These are phyloP conservation scores for Penicillium coffeae DNA, from an alignment of 495 filamentous ascomycete species.

Conservation along the genomic window DNA sequence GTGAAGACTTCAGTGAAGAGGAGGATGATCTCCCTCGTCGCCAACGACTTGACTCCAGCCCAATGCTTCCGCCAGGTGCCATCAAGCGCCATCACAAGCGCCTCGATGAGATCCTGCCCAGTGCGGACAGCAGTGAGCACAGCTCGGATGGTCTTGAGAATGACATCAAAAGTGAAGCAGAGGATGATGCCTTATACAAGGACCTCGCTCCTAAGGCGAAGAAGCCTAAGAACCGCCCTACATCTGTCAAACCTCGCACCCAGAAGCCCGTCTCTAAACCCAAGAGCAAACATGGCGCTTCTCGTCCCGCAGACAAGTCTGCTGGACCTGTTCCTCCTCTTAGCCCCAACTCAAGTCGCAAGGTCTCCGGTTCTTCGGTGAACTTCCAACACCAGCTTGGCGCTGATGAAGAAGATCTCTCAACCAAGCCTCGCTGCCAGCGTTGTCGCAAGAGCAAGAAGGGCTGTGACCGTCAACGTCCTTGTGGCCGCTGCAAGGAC, in stretches of 20 bases:
- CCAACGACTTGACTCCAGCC: slow-evolving; percentile 57
- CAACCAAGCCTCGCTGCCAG: slow-evolving; percentile 93
- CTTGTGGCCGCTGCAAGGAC: slow-evolving; percentile 92
- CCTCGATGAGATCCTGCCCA: slow-evolving; percentile 59
- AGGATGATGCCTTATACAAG: slow-evolving; percentile 43
- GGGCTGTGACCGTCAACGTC: slow-evolving; percentile 92
- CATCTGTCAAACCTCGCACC: slow-evolving; percentile 31
- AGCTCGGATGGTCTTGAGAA: slow-evolving; percentile 59
- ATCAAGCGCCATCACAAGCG: slow-evolving; percentile 53
- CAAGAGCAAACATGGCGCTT: slow-evolving; percentile 37
- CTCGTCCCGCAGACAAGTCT: slow-evolving; percentile 47
- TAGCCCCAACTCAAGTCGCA: slow-evolving; percentile 68
- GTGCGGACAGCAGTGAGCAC: slow-evolving; percentile 65
- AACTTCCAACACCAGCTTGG: slow-evolving; percentile 68
- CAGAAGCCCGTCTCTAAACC: slow-evolving; percentile 38
- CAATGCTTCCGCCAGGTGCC: slow-evolving; percentile 47
- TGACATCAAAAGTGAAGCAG: slow-evolving; percentile 50
- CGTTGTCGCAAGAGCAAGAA: slow-evolving; percentile 99
- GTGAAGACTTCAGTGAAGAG: slow-evolving; percentile 72
- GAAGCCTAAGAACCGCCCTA: slow-evolving; percentile 41
- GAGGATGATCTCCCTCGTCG: slow-evolving; percentile 61
- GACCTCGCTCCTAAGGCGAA: slow-evolving; percentile 43
- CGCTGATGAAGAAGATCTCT: slow-evolving; percentile 83
- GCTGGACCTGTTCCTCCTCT: slow-evolving; percentile 27
- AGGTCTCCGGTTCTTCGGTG: slow-evolving; percentile 64